Base-by-base conservation (phyloP, 2,329 filamentous ascomycete species). In the Monilinia aucupariae region DNA sequence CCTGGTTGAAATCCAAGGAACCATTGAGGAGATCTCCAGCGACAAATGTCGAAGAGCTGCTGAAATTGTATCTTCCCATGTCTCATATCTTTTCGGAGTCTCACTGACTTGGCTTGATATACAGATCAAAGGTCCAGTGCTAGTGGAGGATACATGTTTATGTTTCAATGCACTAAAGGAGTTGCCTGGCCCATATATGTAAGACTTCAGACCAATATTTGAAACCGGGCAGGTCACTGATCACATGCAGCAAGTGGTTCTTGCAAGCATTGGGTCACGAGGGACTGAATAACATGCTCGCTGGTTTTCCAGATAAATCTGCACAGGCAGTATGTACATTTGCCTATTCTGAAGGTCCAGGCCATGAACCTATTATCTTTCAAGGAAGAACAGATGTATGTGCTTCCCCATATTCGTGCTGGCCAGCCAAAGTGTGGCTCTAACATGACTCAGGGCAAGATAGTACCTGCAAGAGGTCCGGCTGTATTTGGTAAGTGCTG, bases 171-270 rank as follows among this genome's bases (percentile, higher is more conserved):
- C 93, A 25, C 83, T 97, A 65, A 86, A 90, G 64, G 92, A 92
- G n/a, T 82, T 99, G 37, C 94, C 94, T 2, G 94, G 94, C 1
- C 91, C 93, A 48, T 99, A 99, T 75, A 96, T 99, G 93, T 96
- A 81, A 70, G 66, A 58, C 6, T 45, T 25, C 59, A 63, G 63
- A 10, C 20, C 9, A 7, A 55, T 22, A 39, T 17, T 25, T 32
- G 20, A 47, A 49, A 53, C 8, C 32, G 30, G 30, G 15, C 12
- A 17, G 30, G 51, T 45, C n/a, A 47, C 27, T 61, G 13, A 54
- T 58, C 10, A 45, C 41, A 48, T 66, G 39, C 71, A 97, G 92
- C 69, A 99, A 99, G 81, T 96, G 91, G 85, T 99, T 99, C 78
- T 83, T 99, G 76, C 79, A 89, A 66, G 83, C 85, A 37, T 81